phyloP scores from a whole-genome alignment of 2,329 filamentous ascomycete species.

The Ceratocystis colombiana region DNA sequence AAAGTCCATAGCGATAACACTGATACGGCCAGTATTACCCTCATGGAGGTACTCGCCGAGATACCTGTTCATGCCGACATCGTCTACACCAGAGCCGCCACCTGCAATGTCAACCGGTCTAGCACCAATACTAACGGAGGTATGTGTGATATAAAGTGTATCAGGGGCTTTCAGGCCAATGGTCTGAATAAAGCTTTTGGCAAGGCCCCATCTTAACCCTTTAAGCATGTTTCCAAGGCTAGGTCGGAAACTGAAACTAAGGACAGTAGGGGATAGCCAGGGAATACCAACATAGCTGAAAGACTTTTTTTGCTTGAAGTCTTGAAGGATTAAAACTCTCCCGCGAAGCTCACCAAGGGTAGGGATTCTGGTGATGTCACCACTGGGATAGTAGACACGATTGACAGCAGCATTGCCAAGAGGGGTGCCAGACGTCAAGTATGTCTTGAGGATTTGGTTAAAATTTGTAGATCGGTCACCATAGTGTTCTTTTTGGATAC shows the following conservation, averaged over 20 bases:
- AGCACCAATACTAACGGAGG: background rate
- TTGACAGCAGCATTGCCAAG: constrained; percentile 32
- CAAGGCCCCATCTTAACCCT: constrained; percentile 25
- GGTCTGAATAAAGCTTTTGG: no score
- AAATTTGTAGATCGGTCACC: constrained; percentile 29
- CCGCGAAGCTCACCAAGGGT: constrained; percentile 38
- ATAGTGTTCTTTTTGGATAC: no score
- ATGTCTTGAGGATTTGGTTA: constrained; percentile 38
- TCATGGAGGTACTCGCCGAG: constrained; percentile 32
- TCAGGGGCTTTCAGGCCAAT: no score
- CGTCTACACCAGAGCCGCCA: constrained; percentile 29
- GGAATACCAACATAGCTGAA: constrained; percentile 34
- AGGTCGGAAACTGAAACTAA: constrained; percentile 36
- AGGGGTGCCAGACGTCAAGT: constrained; percentile 32
- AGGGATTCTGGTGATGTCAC: constrained; percentile 28
- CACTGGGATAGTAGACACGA: constrained; percentile 33
- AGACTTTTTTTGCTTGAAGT: constrained; percentile 28
- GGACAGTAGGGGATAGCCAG: no score
- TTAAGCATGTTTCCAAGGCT: constrained; percentile 36
- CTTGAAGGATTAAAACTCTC: constrained; percentile 41
- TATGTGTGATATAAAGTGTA: constrained; percentile 30
- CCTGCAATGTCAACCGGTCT: constrained; percentile 41
- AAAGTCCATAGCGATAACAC: constrained; percentile 42
- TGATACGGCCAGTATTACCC: constrained; percentile 30
- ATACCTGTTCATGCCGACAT: constrained; percentile 40